Conservation (phyloP, 1,284 basidiomycete genomes). For the Waitea zeae region DNA sequence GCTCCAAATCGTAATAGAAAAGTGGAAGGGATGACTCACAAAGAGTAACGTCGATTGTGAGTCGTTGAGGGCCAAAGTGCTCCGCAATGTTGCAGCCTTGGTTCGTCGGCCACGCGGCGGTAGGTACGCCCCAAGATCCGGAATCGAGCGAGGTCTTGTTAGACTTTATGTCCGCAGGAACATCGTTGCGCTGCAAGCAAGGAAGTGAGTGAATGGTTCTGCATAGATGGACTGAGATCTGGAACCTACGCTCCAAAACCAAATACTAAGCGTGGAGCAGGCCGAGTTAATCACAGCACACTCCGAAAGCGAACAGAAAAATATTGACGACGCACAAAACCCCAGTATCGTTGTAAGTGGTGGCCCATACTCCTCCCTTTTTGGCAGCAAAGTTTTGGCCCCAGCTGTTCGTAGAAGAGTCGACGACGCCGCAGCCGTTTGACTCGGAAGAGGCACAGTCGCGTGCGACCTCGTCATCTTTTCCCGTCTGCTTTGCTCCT, state of each 20-base stretch:
- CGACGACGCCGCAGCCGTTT: constrained; percentile 45
- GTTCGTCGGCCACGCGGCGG: constrained; percentile 30
- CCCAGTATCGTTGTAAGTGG: constrained; percentile 44
- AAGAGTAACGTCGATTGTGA: constrained; percentile 16
- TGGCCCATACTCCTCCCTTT: constrained; percentile 60
- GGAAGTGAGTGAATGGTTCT: constrained; percentile 4
- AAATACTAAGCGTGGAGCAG: too few species aligned
- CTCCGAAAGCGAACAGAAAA: not conserved
- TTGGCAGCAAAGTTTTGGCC: constrained; percentile 36
- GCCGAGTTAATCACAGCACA: constrained; percentile 1
- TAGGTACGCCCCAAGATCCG: constrained; percentile 26
- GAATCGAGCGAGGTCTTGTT: constrained; percentile 21
- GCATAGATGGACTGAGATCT: not conserved
- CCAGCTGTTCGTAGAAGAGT: constrained; percentile 41
- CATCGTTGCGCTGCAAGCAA: too few species aligned
- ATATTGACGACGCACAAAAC: constrained; percentile 30
- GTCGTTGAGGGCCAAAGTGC: constrained; percentile 21
- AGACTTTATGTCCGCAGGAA: constrained; percentile 23
- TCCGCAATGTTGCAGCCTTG: constrained; percentile 27
- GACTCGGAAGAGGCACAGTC: constrained; percentile 27
- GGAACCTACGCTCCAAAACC: constrained; percentile 58
- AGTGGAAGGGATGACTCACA: constrained; percentile 15
- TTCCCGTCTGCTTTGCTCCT: too few species aligned
- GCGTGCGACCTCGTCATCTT: too few species aligned
- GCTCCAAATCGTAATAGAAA: too few species aligned